A percentile compares a stretch with the other conserved stretches of the same genome.
phyloP scores from a whole-genome alignment of 2,329 filamentous ascomycete species.

The Lasiodiplodia citricola region DNA sequence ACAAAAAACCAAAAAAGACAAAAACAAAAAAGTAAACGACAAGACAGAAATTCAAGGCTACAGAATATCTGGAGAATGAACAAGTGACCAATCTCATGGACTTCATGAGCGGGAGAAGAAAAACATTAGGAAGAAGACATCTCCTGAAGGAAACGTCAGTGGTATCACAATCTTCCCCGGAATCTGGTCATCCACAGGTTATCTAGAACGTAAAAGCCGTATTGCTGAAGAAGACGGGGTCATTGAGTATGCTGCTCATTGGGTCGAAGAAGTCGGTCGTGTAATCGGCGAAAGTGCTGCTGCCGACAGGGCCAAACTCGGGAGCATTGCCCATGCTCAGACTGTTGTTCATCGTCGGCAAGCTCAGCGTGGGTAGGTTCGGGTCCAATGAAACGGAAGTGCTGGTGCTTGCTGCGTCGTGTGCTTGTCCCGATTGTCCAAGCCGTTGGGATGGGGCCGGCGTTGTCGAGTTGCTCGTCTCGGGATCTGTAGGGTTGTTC shows the following conservation, averaged over 20 bases:
- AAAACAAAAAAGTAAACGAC: not conserved
- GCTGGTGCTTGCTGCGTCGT: not conserved
- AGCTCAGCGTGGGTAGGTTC: slow-evolving; percentile 21
- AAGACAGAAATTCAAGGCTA: not conserved
- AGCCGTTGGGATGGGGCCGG: slow-evolving; percentile 52
- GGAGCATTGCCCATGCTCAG: slow-evolving; percentile 22
- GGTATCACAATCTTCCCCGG: slow-evolving; percentile 13
- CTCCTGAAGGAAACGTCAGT: not conserved
- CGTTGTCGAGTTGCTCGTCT: slow-evolving; percentile 69
- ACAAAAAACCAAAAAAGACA: not conserved
- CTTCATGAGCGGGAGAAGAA: not conserved
- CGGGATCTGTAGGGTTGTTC: slow-evolving; percentile 85
- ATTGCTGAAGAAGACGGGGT: slow-evolving; percentile 26
- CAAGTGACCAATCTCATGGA: not conserved
- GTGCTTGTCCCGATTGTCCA: not conserved
- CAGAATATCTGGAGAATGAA: not conserved
- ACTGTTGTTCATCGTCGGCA: slow-evolving; percentile 26
- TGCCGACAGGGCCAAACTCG: slow-evolving; percentile 6
- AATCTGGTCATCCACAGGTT: not conserved
- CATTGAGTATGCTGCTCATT: slow-evolving; percentile 27
- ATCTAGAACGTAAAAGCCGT: slow-evolving; percentile 17
- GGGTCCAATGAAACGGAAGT: slow-evolving; percentile 23
- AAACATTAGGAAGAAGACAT: not conserved
- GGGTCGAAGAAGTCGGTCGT: slow-evolving; percentile 28
- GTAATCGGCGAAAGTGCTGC: slow-evolving; percentile 22